phyloP scores from a whole-genome alignment of 202 grass and related monocot genomes.

The Zizania palustris region DNA sequence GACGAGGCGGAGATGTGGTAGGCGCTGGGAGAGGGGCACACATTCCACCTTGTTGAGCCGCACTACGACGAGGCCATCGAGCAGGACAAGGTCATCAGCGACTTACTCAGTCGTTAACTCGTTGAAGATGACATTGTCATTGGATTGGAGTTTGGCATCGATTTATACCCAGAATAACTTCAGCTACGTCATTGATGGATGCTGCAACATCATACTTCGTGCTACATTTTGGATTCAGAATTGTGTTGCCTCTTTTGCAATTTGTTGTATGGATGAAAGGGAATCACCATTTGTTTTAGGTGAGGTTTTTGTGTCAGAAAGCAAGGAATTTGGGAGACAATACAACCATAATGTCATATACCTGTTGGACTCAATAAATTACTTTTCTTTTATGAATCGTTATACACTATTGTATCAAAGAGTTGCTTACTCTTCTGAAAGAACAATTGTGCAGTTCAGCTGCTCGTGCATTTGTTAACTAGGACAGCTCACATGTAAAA shows the following conservation, averaged over 20 bases:
- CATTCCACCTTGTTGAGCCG: constrained; percentile 67
- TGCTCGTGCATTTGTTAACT: constrained; percentile 26
- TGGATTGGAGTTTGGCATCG: background rate
- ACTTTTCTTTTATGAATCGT: background rate
- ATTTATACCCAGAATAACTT: constrained; percentile 39
- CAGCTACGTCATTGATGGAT: constrained; percentile 26
- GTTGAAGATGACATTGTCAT: background rate
- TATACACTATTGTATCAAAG: background rate
- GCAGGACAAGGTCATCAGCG: constrained; percentile 67
- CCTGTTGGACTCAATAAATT: constrained; percentile 5
- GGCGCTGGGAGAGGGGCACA: constrained; percentile 55
- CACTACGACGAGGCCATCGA: constrained; percentile 53
- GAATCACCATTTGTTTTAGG: constrained; percentile 27
- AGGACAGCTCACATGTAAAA: constrained; percentile 20
- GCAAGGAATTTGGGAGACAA: background rate
- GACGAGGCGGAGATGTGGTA: constrained; percentile 59
- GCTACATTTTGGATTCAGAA: constrained; percentile 10
- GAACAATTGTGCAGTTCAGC: background rate
- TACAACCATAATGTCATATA: constrained; percentile 33
- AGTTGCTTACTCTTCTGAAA: background rate
- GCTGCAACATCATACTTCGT: constrained; percentile 17
- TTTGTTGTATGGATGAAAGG: constrained; percentile 11
- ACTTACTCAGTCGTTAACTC: constrained; percentile 57
- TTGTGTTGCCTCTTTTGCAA: constrained; percentile 25
- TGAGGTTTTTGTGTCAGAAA: constrained; percentile 18